Conservation (phyloP, 2,329 filamentous ascomycete genomes). For the Zymoseptoria pseudotritici region DNA sequence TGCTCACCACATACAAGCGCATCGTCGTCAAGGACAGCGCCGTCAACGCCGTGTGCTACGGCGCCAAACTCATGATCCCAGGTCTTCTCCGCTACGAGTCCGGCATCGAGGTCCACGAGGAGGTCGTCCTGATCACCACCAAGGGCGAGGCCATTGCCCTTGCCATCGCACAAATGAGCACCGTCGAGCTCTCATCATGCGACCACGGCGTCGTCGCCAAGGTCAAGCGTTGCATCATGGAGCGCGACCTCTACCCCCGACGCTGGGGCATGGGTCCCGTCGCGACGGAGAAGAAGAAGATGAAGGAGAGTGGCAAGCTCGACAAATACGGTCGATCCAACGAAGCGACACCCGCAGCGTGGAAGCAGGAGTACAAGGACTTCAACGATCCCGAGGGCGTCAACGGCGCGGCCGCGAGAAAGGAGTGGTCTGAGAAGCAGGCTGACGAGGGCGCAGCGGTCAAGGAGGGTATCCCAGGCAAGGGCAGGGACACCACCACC, state of each 20-base stretch:
- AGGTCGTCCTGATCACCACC: slow-evolving; percentile 96
- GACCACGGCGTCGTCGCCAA: slow-evolving; percentile 97
- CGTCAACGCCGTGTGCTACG: slow-evolving; percentile 96
- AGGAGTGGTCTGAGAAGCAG: slow-evolving; percentile 19
- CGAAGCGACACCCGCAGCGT: slow-evolving; percentile 86
- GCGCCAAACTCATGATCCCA: slow-evolving; percentile 97
- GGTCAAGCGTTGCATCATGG: slow-evolving; percentile 99
- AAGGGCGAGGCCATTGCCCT: slow-evolving; percentile 98
- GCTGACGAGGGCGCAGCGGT: slow-evolving; percentile 28
- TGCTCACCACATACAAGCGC: slow-evolving; percentile 89
- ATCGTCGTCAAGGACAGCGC: slow-evolving; percentile 95
- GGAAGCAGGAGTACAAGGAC: slow-evolving; percentile 90
- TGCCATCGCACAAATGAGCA: slow-evolving; percentile 95
- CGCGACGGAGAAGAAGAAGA: slow-evolving; percentile 97
- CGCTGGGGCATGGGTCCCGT: slow-evolving; percentile 94
- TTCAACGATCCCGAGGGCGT: slow-evolving; percentile 51
- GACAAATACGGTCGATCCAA: slow-evolving; percentile 95
- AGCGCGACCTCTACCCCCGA: slow-evolving; percentile 93
- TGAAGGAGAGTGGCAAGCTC: slow-evolving; percentile 95
- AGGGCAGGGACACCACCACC: slow-evolving; percentile 34
- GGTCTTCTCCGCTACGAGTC: slow-evolving; percentile 88
- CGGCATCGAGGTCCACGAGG: slow-evolving; percentile 88
- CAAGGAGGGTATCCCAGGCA: slow-evolving; percentile 30
- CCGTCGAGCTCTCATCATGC: slow-evolving; percentile 91
- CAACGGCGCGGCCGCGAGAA: slow-evolving; percentile 14